Evolutionary conservation across 352 stramenopile genomes (phyloP).

Genomic region (Phytophthora pluvialis): DNA sequence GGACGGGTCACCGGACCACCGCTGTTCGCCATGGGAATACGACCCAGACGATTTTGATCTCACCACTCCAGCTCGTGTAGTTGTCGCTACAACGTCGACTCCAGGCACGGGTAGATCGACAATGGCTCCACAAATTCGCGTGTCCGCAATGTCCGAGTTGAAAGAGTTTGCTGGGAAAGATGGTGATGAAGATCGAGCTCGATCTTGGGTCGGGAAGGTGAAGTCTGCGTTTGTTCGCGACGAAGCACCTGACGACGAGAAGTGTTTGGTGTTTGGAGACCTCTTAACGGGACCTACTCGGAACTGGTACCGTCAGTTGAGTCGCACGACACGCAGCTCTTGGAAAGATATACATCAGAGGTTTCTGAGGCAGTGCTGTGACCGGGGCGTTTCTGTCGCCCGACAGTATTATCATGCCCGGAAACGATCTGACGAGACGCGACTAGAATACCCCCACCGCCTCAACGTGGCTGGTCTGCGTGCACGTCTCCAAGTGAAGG

Average conservation of each 20-base stretch:
- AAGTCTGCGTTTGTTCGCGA: neutral
- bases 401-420: neutral
- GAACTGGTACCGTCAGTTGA: slow-evolving; percentile 11
- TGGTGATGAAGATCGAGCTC: neutral
- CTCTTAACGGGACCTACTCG: neutral
- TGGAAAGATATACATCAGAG: no score
- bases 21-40: neutral
- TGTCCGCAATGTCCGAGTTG: neutral
- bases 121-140: neutral
- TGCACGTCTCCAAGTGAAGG: neutral
- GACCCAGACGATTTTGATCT: no score
- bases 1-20: neutral
- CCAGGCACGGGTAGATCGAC: neutral
- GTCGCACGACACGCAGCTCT: neutral
- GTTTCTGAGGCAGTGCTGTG: neutral
- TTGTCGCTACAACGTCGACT: neutral
- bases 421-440: no score
- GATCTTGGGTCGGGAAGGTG: neutral
- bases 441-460: neutral
- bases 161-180: neutral
- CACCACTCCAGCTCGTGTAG: no score
- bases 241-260: neutral
- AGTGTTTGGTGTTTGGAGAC: neutral
- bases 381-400: neutral
- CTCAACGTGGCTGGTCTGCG: neutral